Conservation (phyloP, 2,329 filamentous ascomycete species). For the Aspergillus persii region DNA sequence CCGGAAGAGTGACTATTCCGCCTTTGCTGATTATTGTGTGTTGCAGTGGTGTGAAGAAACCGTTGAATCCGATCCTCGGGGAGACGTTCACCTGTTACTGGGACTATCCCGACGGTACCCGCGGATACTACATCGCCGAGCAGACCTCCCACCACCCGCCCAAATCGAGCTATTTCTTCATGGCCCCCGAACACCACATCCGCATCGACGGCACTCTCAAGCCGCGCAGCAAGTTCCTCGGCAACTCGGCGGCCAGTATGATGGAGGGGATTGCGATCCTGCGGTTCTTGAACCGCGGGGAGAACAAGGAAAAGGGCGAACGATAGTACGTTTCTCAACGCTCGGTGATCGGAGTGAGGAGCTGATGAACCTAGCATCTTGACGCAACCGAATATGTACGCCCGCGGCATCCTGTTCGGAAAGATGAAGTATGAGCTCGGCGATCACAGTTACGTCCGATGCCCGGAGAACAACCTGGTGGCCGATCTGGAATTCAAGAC, state of each 20-base stretch:
- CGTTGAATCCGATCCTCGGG: slow-evolving; percentile 91
- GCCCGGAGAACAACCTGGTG: slow-evolving; percentile 79
- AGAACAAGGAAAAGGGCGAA: slow-evolving; percentile 64
- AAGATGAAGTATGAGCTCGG: slow-evolving; percentile 99
- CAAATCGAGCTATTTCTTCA: slow-evolving; percentile 99
- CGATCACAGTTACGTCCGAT: slow-evolving; percentile 89
- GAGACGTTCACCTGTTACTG: slow-evolving; percentile 95
- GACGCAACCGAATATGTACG: slow-evolving; percentile 99
- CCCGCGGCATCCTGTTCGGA: slow-evolving; percentile 90
- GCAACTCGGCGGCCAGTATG: slow-evolving; percentile 94
- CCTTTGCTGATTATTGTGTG: neutral
- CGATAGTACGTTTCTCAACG: slow-evolving; percentile 66
- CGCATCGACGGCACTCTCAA: slow-evolving; percentile 95
- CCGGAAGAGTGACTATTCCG: neutral
- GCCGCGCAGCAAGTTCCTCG: slow-evolving; percentile 89
- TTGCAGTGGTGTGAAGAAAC: slow-evolving; percentile 90
- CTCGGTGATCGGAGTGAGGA: neutral
- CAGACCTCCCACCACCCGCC: slow-evolving; percentile 98
- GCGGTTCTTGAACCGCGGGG: slow-evolving; percentile 74
- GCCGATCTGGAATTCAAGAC: slow-evolving; percentile 98
- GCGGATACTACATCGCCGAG: slow-evolving; percentile 93
- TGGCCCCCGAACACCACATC: slow-evolving; percentile 90
- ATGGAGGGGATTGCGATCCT: slow-evolving; percentile 97
- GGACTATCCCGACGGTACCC: slow-evolving; percentile 81
- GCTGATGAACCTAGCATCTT: slow-evolving; percentile 61